Conservation (phyloP, 23 red algal genomes). For the Gracilaria vermiculophylla region DNA sequence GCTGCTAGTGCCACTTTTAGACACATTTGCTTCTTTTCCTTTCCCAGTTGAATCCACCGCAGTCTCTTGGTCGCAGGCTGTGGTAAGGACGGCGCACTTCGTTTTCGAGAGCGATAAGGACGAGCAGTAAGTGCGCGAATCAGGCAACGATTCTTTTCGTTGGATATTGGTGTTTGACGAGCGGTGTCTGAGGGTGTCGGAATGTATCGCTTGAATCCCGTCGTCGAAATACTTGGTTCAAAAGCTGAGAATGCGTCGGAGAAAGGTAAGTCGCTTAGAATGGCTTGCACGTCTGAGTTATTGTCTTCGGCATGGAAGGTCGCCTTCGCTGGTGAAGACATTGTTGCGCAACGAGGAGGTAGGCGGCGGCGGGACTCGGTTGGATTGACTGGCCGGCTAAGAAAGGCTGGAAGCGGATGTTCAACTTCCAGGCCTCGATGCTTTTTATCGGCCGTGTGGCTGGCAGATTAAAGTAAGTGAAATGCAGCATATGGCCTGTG, state of each 20-base stretch:
- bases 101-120: neutral
- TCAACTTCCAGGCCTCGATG: too few species aligned
- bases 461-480: neutral
- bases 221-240: neutral
- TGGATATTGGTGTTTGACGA: neutral
- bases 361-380: too few species aligned
- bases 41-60: neutral
- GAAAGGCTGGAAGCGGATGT: too few species aligned
- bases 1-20: slow-evolving; percentile 4
- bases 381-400: too few species aligned
- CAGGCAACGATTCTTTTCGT: slow-evolving; percentile 17
- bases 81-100: neutral
- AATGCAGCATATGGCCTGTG: neutral
- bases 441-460: too few species aligned
- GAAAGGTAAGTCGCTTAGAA: slow-evolving; percentile 21
- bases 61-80: slow-evolving; percentile 25
- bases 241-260: slow-evolving; percentile 24
- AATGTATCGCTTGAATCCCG: neutral
- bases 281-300: neutral
- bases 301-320: neutral
- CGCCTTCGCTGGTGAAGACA: neutral
- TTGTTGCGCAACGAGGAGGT: too few species aligned
- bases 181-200: slow-evolving; percentile 11
- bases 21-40: slow-evolving; percentile 14
- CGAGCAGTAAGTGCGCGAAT: slow-evolving; percentile 31